Base-by-base conservation (phyloP, 495 filamentous ascomycete genomes). In the Cercophora scortea region DNA sequence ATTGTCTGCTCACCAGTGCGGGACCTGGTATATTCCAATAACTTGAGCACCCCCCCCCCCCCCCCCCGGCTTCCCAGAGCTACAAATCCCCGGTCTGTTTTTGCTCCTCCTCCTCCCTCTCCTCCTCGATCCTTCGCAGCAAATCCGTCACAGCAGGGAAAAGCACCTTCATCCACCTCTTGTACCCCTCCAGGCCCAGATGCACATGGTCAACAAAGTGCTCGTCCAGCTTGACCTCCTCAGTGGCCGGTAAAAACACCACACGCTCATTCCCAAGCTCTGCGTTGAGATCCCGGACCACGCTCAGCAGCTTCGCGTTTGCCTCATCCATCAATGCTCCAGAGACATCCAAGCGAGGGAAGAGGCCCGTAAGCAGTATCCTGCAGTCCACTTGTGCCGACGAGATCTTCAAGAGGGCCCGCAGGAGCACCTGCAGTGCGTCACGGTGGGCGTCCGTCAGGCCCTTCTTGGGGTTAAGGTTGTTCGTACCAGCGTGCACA, bases 401-500 rank as follows among this genome's bases (percentile, higher is more conserved):
- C 32, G 40, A 50, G 17, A 52, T n/a, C 5, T 9, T 6, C 16
- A 70, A 53, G 41, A 68, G 25, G 6, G 46, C 32, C 44, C 64
- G n/a, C 51, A 75, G 17, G 42, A 71, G 0, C 50, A 43, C 4
- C 35, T 55, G 34, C 17, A 57, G 18, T 36, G 59, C 49, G 10
- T 57, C 15, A 19, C 46, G 19, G 53, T 71, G 60, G 6, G 0
- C 9, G 11, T 51, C 48, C 1, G 54, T 61, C 10, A 73, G 64
- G 16, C 71, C 71, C 38, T 69, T 66, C 52, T 53, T 74, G 0
- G 58, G 62, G 19, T 54, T 57, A 49, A 71, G 52, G 17, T 75
- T 49, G 61, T 72, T 54, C 49, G 62, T 52, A 34, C 68, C 48
- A 41, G 59, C 36, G 51, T 74, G 61, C 18, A 61, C 51, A 56